Percentiles rank a stretch among this genome's conserved stretches.
Conservation (phyloP, 345 rosid species). For the Salix arbutifolia region DNA sequence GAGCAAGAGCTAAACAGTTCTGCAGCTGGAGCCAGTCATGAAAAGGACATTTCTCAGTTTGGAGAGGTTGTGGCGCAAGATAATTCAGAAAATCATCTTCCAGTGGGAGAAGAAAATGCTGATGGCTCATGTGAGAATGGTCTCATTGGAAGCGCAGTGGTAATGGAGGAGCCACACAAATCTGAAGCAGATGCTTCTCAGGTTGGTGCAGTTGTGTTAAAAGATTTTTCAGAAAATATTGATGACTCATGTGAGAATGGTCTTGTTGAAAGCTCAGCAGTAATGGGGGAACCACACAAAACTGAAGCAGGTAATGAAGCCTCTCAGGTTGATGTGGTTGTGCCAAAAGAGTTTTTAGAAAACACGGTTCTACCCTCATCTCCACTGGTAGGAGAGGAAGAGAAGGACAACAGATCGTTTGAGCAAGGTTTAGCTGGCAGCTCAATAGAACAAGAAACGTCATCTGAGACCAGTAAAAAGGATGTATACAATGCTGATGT, state of each 20-base stretch:
- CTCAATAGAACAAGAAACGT: not conserved
- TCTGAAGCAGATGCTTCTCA: conserved; percentile 7
- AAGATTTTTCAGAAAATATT: conserved; percentile 8
- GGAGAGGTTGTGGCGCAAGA: not conserved
- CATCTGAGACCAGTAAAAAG: not conserved
- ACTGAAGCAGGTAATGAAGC: conserved; percentile 3
- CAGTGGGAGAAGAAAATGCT: conserved; percentile 2
- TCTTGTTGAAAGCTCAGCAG: not conserved
- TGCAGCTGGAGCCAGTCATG: conserved; percentile 6
- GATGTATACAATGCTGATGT: not conserved
- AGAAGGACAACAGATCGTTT: not conserved
- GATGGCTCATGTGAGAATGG: conserved; percentile 5
- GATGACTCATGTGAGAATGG: conserved; percentile 6
- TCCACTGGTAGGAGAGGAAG: conserved; percentile 11
- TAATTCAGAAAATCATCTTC: conserved; percentile 7
- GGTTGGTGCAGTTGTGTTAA: conserved; percentile 19
- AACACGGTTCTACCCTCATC: conserved; percentile 15
- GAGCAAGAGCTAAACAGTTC: not conserved
- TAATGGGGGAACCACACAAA: not conserved
- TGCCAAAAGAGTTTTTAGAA: conserved; percentile 15
- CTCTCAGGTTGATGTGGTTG: conserved; percentile 18
- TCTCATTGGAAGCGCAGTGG: not conserved
- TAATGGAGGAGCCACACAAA: not conserved
- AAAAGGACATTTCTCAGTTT: conserved; percentile 10
- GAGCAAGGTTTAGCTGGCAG: conserved; percentile 4